These are phyloP conservation scores for Populus hybrid DNA, from an alignment of 441 rosid species.

Conservation along the genomic window DNA sequence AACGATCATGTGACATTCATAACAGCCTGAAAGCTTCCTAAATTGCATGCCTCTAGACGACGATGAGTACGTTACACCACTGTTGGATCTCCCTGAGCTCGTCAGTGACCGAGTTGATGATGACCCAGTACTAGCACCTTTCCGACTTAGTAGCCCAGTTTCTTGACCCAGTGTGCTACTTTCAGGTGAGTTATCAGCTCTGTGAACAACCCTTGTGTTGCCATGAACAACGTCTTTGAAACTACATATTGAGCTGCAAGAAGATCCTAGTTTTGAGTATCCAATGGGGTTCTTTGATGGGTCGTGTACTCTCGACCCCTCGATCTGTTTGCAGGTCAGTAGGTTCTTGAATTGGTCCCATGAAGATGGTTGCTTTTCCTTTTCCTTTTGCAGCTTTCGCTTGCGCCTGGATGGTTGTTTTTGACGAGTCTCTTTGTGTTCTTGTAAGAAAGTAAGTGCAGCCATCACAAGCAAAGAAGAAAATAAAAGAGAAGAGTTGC, in stretches of 20 bases:
- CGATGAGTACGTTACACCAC: conserved; percentile 26
- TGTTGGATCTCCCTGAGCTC: conserved; percentile 49
- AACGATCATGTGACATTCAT: conserved; percentile 89
- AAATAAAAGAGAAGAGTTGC: not conserved
- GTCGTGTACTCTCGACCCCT: conserved; percentile 69
- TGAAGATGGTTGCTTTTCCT: conserved; percentile 53
- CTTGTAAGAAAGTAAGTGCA: conserved; percentile 60
- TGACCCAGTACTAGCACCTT: conserved; percentile 29
- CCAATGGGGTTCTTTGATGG: conserved; percentile 50
- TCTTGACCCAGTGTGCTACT: conserved; percentile 65
- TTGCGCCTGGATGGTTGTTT: conserved; percentile 38
- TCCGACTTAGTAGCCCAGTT: conserved; percentile 52
- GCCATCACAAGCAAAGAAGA: conserved; percentile 44
- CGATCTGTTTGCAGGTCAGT: conserved; percentile 79
- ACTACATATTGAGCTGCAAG: conserved; percentile 84
- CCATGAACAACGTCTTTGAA: conserved; percentile 84
- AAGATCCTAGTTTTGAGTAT: conserved; percentile 51
- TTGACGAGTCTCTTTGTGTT: conserved; percentile 26
- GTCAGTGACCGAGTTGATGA: conserved; percentile 49
- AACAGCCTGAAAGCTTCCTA: conserved; percentile 94
- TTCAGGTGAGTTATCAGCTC: conserved; percentile 91
- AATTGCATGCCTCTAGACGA: conserved; percentile 84
- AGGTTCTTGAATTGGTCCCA: conserved; percentile 98
- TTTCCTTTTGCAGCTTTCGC: conserved; percentile 34
- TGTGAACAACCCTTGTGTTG: conserved; percentile 81